Evolutionary conservation across 192 early-diverging fungal species (phyloP).

Genomic region (Linnemannia elongata): DNA sequence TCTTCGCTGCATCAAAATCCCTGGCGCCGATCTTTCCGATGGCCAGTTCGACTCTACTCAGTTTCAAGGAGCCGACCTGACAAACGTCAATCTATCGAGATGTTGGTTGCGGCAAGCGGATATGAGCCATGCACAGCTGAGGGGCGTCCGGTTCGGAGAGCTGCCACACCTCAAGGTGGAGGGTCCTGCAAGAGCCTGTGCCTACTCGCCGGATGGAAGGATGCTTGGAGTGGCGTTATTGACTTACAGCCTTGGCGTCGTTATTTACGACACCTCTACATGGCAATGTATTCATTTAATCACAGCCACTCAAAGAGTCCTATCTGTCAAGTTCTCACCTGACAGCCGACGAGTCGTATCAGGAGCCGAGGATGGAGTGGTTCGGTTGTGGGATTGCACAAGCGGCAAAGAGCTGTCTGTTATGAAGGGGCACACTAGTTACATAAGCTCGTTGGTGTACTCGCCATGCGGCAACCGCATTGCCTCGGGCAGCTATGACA

Average conservation of each 20-base stretch:
- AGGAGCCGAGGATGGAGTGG: background rate
- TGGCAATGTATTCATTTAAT: background rate
- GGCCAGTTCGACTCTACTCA: constrained; percentile 13
- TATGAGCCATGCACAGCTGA: background rate
- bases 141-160: constrained; percentile 4
- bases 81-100: background rate
- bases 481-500: background rate
- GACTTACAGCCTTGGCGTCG: background rate
- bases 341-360: constrained; percentile 1
- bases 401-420: background rate
- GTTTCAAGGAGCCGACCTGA: constrained; percentile 4
- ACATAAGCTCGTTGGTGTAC: background rate
- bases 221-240: background rate
- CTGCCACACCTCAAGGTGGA: background rate
- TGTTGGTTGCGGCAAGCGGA: background rate
- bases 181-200: background rate
- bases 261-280: background rate
- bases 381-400: constrained; percentile 1
- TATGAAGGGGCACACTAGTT: background rate
- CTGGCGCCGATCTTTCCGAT: background rate
- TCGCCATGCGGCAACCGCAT: background rate
- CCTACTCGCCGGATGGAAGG: background rate
- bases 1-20: background rate
- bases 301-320: too few relatives aligned
- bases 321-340: background rate